Conservation (phyloP, 164 flowering plant genomes). For the Chimonanthus salicifolius region DNA sequence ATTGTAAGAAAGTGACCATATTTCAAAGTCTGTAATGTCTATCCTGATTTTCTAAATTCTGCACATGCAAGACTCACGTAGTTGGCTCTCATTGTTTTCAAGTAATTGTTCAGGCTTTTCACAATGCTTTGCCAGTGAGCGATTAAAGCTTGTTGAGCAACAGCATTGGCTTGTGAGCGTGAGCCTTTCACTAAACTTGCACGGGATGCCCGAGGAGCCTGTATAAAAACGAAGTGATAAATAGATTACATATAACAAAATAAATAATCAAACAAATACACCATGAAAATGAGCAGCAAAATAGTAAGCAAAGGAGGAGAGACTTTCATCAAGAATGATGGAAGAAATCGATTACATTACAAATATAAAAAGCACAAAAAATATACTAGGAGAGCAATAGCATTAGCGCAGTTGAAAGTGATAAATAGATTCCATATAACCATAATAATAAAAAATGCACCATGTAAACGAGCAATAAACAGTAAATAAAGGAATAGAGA, state of each 20-base stretch:
- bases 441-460: too few relatives aligned
- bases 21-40: neutral
- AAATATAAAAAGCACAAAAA: too few relatives aligned
- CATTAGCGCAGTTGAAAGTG: too few relatives aligned
- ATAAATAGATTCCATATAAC: too few relatives aligned
- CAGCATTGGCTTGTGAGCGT: conserved; percentile 88
- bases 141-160: conserved; percentile 92
- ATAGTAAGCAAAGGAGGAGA: neutral
- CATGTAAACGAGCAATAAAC: too few relatives aligned
- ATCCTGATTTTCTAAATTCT: neutral
- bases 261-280: neutral
- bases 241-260: neutral
- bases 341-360: too few relatives aligned
- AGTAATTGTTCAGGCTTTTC: conserved; percentile 62
- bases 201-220: conserved; percentile 94
- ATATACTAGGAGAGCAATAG: too few relatives aligned
- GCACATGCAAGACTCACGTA: conserved; percentile 44
- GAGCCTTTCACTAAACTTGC: conserved; percentile 82
- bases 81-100: conserved; percentile 75
- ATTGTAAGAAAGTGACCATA: conserved; percentile 6
- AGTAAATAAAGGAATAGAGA: too few relatives aligned
- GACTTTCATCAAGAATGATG: neutral
- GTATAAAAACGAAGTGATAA: conserved; percentile 13
- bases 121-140: conserved; percentile 99
- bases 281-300: neutral